Evolutionary conservation across 768 basidiomycete species (phyloP).

Genomic region (Termitomyces sp.): DNA sequence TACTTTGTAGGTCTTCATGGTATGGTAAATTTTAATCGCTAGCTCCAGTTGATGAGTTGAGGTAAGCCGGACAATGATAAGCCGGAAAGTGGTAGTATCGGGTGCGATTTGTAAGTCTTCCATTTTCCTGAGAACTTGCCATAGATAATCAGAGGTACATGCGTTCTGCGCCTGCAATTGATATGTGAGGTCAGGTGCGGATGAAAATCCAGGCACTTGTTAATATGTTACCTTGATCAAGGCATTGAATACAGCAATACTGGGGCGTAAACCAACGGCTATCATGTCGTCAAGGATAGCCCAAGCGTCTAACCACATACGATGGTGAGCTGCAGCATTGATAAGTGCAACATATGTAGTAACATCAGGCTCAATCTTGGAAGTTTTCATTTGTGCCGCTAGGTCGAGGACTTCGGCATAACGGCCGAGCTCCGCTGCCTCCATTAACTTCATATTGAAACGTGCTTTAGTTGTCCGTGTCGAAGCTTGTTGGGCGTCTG

Average conservation of each 20-base stretch:
- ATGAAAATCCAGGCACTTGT: not conserved
- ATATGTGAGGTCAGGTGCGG: conserved; percentile 1
- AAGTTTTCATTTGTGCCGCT: conserved; percentile 53
- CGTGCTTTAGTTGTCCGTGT: conserved; percentile 19
- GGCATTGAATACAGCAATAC: conserved; percentile 48
- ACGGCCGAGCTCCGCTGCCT: conserved; percentile 28
- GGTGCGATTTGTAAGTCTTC: conserved; percentile 38
- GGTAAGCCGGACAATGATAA: conserved; percentile 44
- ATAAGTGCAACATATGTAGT: conserved; percentile 56
- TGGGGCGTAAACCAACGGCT: conserved; percentile 40
- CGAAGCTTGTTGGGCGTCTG: conserved; percentile 10
- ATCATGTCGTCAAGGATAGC: conserved; percentile 71
- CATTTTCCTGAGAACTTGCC: conserved; percentile 55
- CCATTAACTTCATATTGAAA: conserved; percentile 29
- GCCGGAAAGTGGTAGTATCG: conserved; percentile 48
- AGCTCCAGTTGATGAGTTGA: conserved; percentile 54
- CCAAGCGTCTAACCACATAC: conserved; percentile 46
- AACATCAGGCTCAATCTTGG: conserved; percentile 46
- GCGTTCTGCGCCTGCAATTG: conserved; percentile 40
- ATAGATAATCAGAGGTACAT: conserved; percentile 32
- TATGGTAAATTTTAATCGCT: conserved; percentile 54
- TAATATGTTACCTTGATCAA: conserved; percentile 48
- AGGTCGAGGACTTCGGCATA: conserved; percentile 37
- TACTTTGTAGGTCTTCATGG: conserved; percentile 49
- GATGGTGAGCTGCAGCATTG: conserved; percentile 37